phyloP scores from a whole-genome alignment of 257 asterid species.

The Ocimum tenuiflorum region DNA sequence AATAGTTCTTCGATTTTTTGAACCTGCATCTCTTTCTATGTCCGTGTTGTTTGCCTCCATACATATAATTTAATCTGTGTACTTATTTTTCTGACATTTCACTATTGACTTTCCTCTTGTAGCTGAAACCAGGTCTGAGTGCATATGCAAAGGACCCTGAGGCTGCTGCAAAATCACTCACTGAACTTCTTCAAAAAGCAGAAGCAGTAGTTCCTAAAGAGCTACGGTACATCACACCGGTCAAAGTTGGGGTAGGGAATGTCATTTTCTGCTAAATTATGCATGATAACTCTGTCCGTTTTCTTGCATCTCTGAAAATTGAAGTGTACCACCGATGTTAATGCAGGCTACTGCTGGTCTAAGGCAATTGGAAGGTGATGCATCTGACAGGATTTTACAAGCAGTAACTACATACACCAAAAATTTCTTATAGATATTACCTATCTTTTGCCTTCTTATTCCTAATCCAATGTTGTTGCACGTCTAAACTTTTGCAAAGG shows the following conservation, averaged over 20 bases:
- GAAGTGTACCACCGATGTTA: slow-evolving; percentile 20
- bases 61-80: slow-evolving; percentile 9
- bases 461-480: slow-evolving; percentile 5
- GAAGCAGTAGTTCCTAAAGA: slow-evolving; percentile 60
- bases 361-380: slow-evolving; percentile 70
- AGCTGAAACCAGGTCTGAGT: slow-evolving; percentile 75
- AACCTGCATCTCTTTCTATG: neutral
- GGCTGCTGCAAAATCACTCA: slow-evolving; percentile 64
- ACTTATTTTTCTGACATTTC: slow-evolving; percentile 10
- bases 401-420: slow-evolving; percentile 45
- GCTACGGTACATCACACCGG: slow-evolving; percentile 44
- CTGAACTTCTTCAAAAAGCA: slow-evolving; percentile 49
- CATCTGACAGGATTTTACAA: slow-evolving; percentile 68
- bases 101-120: slow-evolving; percentile 23
- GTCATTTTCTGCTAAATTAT: neutral
- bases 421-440: neutral
- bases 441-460: too few species aligned
- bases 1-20: neutral
- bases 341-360: slow-evolving; percentile 87
- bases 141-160: slow-evolving; percentile 47
- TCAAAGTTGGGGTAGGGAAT: slow-evolving; percentile 65
- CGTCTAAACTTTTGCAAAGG: slow-evolving; percentile 34
- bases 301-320: slow-evolving; percentile 7
- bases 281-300: neutral
- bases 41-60: neutral